Conservation (phyloP, 2,329 filamentous ascomycete genomes). For the Drechslera avenae region DNA sequence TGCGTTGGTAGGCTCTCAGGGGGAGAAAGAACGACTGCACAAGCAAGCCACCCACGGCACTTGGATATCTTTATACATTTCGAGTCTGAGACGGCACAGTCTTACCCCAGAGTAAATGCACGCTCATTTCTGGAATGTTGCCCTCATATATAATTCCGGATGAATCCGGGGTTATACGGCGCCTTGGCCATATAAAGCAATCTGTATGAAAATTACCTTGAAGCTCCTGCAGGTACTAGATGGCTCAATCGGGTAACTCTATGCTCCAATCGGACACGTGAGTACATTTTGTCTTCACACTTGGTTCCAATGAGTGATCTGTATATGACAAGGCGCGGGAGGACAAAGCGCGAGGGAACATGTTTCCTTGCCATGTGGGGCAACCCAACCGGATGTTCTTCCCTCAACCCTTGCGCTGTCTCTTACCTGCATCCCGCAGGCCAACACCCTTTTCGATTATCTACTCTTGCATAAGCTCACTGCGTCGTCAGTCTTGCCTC, state of each 20-base stretch:
- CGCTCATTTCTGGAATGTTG: slow-evolving; percentile 13
- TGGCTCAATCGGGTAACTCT: slow-evolving; percentile 4
- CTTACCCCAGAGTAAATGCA: slow-evolving; percentile 5
- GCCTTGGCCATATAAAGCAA: slow-evolving; percentile 29
- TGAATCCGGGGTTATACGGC: slow-evolving; percentile 17
- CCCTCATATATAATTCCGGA: slow-evolving; percentile 17
- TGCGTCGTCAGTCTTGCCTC: background rate
- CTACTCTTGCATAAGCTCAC: background rate
- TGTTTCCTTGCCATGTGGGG: slow-evolving; percentile 10
- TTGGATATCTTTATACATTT: slow-evolving; percentile 15
- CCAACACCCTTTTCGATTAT: background rate
- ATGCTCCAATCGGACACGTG: slow-evolving; percentile 2
- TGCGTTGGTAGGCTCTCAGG: slow-evolving; percentile 1
- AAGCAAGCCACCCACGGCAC: slow-evolving; percentile 3
- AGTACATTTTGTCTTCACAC: slow-evolving; percentile 1
- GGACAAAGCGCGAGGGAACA: slow-evolving; percentile 1
- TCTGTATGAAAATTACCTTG: slow-evolving; percentile 21
- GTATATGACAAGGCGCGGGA: background rate
- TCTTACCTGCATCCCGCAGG: background rate
- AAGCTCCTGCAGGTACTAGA: slow-evolving; percentile 9
- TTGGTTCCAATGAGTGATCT: background rate
- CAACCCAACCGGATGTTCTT: slow-evolving; percentile 4
- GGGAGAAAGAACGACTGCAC: slow-evolving; percentile 7
- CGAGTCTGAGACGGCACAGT: background rate
- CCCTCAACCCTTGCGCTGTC: background rate